Evolutionary conservation across 1,284 basidiomycete genomes (phyloP).

Genomic region (Porodaedalea pini): DNA sequence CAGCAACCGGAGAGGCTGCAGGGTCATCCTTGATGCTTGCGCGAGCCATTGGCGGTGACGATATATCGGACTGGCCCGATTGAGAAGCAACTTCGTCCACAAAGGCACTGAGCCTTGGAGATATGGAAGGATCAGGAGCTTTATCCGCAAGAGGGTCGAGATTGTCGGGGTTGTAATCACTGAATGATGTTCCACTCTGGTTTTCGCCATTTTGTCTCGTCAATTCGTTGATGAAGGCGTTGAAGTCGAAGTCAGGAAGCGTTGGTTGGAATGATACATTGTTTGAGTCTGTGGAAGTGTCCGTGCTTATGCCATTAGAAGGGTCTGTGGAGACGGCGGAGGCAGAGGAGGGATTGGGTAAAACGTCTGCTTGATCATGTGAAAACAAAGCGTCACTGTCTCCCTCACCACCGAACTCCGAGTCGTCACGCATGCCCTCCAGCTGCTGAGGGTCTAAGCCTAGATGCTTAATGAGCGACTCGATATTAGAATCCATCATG

Average conservation of each 20-base stretch:
- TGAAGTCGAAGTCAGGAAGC: conserved; percentile 43
- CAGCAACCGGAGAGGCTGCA: not conserved
- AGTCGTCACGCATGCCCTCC: conserved; percentile 25
- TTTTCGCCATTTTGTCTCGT: conserved; percentile 22
- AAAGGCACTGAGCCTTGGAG: conserved; percentile 31
- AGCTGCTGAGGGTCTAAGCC: conserved; percentile 55
- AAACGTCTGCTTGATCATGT: not conserved
- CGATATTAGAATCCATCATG: conserved; percentile 66
- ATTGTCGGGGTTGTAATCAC: conserved; percentile 12
- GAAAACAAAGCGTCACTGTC: conserved; percentile 15
- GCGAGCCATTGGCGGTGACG: conserved; percentile 15
- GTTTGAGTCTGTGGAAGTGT: not conserved
- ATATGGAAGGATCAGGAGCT: conserved; percentile 9
- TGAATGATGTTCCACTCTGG: not conserved
- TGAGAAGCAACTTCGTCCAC: conserved; percentile 32
- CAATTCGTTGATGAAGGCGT: conserved; percentile 42
- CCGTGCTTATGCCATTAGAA: not conserved
- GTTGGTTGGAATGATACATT: not conserved
- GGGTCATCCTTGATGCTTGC: conserved; percentile 4
- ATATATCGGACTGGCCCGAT: conserved; percentile 26
- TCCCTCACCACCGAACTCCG: not conserved
- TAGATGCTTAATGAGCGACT: conserved; percentile 68
- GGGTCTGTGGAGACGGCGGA: not conserved
- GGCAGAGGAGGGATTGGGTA: not conserved
- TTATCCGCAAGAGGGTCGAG: not conserved